Conservation (phyloP, 495 filamentous ascomycete species). For the Penicillium angulare region DNA sequence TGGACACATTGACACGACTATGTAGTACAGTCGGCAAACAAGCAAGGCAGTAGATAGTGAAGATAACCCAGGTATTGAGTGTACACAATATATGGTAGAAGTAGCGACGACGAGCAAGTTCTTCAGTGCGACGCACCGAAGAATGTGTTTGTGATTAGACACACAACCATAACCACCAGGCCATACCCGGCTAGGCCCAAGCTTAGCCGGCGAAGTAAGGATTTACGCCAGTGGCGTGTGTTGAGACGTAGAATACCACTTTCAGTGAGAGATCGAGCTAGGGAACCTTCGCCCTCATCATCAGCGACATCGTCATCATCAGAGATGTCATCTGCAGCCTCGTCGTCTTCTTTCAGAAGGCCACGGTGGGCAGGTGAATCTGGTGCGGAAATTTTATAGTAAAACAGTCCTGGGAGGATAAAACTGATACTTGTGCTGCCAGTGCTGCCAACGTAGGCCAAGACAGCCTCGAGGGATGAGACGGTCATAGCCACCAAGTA, state of each 20-base stretch:
- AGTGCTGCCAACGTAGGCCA: conserved; percentile 94
- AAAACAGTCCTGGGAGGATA: conserved; percentile 93
- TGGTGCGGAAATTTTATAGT: conserved; percentile 94
- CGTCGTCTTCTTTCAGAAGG: conserved; percentile 86
- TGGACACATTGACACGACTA: conserved; percentile 14
- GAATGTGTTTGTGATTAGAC: conserved; percentile 78
- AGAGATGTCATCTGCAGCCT: conserved; percentile 44
- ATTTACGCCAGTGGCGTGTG: conserved; percentile 53
- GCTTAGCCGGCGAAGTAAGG: conserved; percentile 67
- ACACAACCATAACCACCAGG: conserved; percentile 82
- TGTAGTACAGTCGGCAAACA: no score
- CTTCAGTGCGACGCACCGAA: conserved; percentile 57
- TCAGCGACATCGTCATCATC: conserved; percentile 46
- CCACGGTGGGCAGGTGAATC: conserved; percentile 80
- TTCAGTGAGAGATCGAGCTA: conserved; percentile 37
- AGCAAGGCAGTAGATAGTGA: conserved; percentile 26
- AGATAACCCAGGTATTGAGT: no score
- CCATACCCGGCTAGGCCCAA: conserved; percentile 82
- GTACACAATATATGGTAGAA: conserved; percentile 7
- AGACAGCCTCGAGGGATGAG: conserved; percentile 79
- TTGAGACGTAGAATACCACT: conserved; percentile 51
- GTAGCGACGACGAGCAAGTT: not conserved
- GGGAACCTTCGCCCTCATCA: conserved; percentile 36
- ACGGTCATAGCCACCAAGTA: conserved; percentile 90
- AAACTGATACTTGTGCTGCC: conserved; percentile 94